A percentile compares a stretch with the other conserved stretches of the same genome.
phyloP scores from a whole-genome alignment of 2,329 filamentous ascomycete species.

The Colletotrichum sp. region DNA sequence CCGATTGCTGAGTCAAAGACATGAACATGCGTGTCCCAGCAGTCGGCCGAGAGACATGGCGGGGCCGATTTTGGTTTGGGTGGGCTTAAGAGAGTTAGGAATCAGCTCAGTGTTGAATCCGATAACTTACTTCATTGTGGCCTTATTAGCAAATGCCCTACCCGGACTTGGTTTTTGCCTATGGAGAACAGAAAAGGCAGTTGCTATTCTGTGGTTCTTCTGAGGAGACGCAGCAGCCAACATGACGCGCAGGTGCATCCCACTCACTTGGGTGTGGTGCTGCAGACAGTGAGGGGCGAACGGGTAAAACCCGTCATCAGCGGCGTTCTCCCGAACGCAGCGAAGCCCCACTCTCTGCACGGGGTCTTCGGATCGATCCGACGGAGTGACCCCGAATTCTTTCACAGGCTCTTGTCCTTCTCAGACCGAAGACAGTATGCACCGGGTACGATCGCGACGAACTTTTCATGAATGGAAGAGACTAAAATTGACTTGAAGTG shows the following conservation, averaged over 20 bases:
- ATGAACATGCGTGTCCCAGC: conserved; percentile 19
- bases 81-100: background rate
- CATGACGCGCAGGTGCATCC: background rate
- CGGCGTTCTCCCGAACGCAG: background rate
- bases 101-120: background rate
- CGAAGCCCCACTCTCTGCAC: background rate
- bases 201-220: background rate
- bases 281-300: background rate
- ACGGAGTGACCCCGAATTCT: background rate
- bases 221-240: background rate
- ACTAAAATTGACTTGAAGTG: background rate
- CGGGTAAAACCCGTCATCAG: background rate
- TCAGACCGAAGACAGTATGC: background rate
- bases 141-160: background rate
- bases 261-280: background rate
- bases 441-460: background rate
- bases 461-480: background rate
- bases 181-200: background rate
- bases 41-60: background rate
- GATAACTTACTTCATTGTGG: background rate
- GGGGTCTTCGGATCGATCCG: background rate
- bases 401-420: background rate
- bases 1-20: conserved; percentile 12
- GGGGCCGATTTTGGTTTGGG: too few species aligned
- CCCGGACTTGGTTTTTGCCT: background rate